Base-by-base conservation (phyloP, 2,329 filamentous ascomycete species). In the Cladosporium sp. region DNA sequence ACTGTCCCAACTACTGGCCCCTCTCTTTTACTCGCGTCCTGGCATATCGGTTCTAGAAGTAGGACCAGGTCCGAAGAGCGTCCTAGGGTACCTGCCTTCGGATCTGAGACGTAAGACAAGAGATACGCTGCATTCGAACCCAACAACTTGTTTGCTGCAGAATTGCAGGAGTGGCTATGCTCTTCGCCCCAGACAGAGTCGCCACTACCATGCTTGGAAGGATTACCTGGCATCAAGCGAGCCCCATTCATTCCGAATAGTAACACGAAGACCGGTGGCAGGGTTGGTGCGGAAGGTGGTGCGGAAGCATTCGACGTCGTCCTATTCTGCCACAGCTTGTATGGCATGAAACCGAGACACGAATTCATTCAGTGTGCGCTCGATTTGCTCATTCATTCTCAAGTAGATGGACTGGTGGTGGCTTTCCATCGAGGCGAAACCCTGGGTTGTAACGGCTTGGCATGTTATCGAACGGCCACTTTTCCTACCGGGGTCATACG, bases 271-370 rank as follows among this genome's bases (percentile, higher is more conserved):
- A n/a, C n/a, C n/a, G n/a, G n/a, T 36, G 53, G 53, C 18, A 57
- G 18, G 65, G 70, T 63, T 25, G 48, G 65, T 64, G 71, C 63
- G 13, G n/a, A n/a, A n/a, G n/a, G n/a, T n/a, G n/a, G n/a, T n/a
- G n/a, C n/a, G n/a, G n/a, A n/a, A n/a, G n/a, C n/a, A 66, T 89
- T 82, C 70, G 81, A 89, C 67, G 14, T 88, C 48, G 73, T 89
- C 21, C 70, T 89, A 5, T 87, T 89, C 74, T 89, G 86, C 68
- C 86, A 89, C 72, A 88, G 87, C 76, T 82, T 89, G 82, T 88
- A 89, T 68, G 85, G 84, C 66, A 84, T 89, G 82, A 78, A 78
- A 0, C 78, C 79, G 2, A 84, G 85, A 68, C 70, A 67, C n/a
- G 71, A 16, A 1, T 80, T 79, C 66, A 81, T 89, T 67, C 72